Evolutionary conservation across 345 rosid species (phyloP), one percentile per base, ranked within the genome.

Genomic region (Gynandropsis gynandra): DNA sequence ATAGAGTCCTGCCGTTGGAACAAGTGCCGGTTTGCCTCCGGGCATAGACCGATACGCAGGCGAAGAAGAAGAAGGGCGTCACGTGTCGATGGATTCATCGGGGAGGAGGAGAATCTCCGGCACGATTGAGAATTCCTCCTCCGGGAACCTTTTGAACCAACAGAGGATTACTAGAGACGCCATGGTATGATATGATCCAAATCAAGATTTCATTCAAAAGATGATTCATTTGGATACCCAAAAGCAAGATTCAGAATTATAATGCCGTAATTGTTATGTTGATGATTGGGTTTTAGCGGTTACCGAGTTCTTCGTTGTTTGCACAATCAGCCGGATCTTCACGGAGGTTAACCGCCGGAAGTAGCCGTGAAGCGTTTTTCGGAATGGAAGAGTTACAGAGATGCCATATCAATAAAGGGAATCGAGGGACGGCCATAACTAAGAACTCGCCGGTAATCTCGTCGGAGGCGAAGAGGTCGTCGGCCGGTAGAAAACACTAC

Each of bases 131-230:
- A 70, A 67, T n/a, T n/a, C n/a, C n/a, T n/a, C n/a, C 68, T 60
- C 87, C 11, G 86, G 74, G 51, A 82, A 72, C 54, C 72, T 50
- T 68, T 73, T 81, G 1, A 89, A 80, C 78, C 96, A 87, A 55
- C 83, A 79, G 54, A 36, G n/a, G 10, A 85, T 83, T 29, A 31
- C 36, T 16, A 61, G 51, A 50, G 56, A 61, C 1, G 10, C 58
- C 38, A 49, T 71, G 70, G 97, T 85, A 74, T 47, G 57, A 50
- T 24, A 14, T 16, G 10, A 9, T 47, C 19, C 34, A 13, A 9
- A 7, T 33, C 10, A 8, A 7, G 36, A 7, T 33, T 11, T 33
- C 36, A 7, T 33, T 7, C 10, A 33, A 33, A 33, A 33, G 10
- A 33, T 33, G 36, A 33, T 33, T 11, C n/a, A n/a, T n/a, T n/a